Base-by-base conservation (phyloP, 768 basidiomycete species). In the Xerocomus potaroensis region DNA sequence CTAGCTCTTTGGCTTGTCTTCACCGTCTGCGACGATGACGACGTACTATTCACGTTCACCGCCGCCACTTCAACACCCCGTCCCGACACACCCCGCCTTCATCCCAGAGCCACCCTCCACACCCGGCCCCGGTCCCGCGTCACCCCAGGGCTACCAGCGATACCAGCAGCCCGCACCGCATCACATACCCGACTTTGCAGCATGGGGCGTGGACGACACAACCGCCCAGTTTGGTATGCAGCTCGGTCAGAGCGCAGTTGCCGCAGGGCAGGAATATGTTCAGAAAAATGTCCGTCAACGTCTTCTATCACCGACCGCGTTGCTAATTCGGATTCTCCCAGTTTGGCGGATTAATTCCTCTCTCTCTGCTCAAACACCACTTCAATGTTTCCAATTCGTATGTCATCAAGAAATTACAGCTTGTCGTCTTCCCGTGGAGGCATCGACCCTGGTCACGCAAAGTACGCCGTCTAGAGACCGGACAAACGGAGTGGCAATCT, bases 341-440 rank as follows among this genome's bases (percentile, higher is more conserved):
- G 91, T 84, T 94, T 54, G 87, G 85, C 19, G 79, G 84, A 12
- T 74, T 87, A 49, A 77, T 95, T 47, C 92, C 91, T 2, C 68
- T 85, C 26, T 74, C 80, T 10, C 73, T 83, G 35, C 73, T 96
- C 43, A 93, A 95, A 63, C 84, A 91, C 60, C 84, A 89, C 57
- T 98, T 98, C 70, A 91, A 96, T 65, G 96, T 99, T 9, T 91
- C 90, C 12, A 97, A 97, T 62, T 85, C 83, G 0, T 99, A 99
- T 64, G 96, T 98, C 45, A 83, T 97, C 34, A 77, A 77, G 57
- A 99, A 98, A 63, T 70, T 99, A 7, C 78, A 79, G 12, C 72
- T 98, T 9, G 73, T 99, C 12, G 70, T 98, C n/a, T 97, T 96
- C 55, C 96, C 96, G 0, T 98, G 96, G 96, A 67, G 83, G 34